Evolutionary conservation across 2,329 filamentous ascomycete species (phyloP), one percentile per base, ranked within the genome.

Genomic region (Fusarium duplospermum): DNA sequence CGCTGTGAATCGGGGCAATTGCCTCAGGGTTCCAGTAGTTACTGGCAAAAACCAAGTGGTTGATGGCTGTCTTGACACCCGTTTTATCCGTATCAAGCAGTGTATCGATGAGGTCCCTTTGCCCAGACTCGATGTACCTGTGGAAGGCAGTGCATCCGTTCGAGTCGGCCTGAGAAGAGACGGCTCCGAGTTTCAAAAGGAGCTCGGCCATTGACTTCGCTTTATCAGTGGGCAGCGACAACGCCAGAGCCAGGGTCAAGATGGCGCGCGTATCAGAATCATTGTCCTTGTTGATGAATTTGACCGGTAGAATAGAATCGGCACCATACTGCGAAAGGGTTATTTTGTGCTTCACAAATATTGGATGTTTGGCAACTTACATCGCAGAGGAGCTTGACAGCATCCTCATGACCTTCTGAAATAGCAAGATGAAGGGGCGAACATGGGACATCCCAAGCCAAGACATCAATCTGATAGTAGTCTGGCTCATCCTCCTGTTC

Each of bases 401-500:
- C 89, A 5, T 92, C 88, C 29, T 89, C 84, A 73, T 96, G 91
- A 0, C 93, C 94, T 69, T 90, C 89, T 2, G 93, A 81, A 69
- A 97, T 94, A 9, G 94, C 94, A 31, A 95, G 87, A 80, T 97
- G 94, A 6, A 97, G 86, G 2, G 94, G 90, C 14, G 92, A 93
- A 66, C 91, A 89, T 6, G 91, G 90, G 6, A 87, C 89, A 76
- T 97, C 94, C 94, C 94, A 97, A 1, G 93, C 90, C n/a, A 93
- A 80, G 2, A 93, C 89, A 73, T 97, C 92, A 69, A 95, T 87
- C 74, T 96, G 91, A 80, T 93, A 96, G 62, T 95, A 89, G 81
- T 97, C 94, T 1, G 94, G 93, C 22, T 93, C 92, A 11, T 92
- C 87, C 2, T 90, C 87, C 9, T 78, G 77, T 8, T 90, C 89